These are phyloP conservation scores for Beauveria medogensis DNA, from an alignment of 2,329 filamentous ascomycete genomes.

Conservation along the genomic window DNA sequence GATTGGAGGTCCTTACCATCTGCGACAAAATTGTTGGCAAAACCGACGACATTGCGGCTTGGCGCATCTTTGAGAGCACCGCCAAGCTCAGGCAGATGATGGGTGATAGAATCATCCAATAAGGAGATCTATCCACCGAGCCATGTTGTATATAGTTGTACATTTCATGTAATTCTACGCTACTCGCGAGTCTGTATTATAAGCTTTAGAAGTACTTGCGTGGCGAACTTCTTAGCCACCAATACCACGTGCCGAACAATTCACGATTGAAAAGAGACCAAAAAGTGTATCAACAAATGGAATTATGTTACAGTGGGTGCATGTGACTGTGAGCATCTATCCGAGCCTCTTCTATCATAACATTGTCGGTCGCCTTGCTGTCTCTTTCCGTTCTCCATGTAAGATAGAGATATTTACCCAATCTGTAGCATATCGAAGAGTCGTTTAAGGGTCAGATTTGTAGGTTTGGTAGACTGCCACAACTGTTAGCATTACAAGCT, in stretches of 20 bases:
- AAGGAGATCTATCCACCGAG: not conserved
- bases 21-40: slow-evolving; percentile 8
- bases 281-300: slow-evolving; percentile 8
- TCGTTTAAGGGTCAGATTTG: slow-evolving; percentile 30
- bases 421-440: not conserved
- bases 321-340: slow-evolving; percentile 11
- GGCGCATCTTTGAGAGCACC: slow-evolving; percentile 2
- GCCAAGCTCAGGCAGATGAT: not conserved
- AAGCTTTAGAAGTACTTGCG: not conserved
- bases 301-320: slow-evolving; percentile 13
- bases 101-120: not conserved
- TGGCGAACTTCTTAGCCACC: not conserved
- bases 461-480: slow-evolving; percentile 40
- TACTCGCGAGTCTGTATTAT: slow-evolving; percentile 12
- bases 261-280: not conserved
- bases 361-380: not conserved
- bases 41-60: not conserved
- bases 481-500: slow-evolving; percentile 15
- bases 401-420: not conserved
- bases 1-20: not conserved
- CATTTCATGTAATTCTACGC: not conserved
- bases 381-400: not conserved
- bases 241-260: not conserved
- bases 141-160: not conserved
- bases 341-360: slow-evolving; percentile 11